These are phyloP conservation scores for Cercophora sp. DNA, from an alignment of 495 filamentous ascomycete genomes.

Conservation along the genomic window DNA sequence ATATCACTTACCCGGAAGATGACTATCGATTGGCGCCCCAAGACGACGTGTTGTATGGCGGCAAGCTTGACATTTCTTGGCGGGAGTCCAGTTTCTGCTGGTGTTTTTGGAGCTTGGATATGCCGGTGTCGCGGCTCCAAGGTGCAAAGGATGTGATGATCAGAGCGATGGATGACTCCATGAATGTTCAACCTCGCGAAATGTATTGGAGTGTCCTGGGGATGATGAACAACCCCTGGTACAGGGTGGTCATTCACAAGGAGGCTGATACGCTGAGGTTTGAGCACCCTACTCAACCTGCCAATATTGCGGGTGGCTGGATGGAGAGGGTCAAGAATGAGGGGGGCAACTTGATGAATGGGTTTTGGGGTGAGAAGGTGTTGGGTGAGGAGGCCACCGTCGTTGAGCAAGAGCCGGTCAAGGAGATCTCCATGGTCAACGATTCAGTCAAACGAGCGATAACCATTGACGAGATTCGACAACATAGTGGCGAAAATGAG, in stretches of 20 bases:
- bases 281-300: slow-evolving; percentile 87
- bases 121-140: slow-evolving; percentile 59
- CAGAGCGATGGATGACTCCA: slow-evolving; percentile 85
- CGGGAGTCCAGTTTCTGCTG: slow-evolving; percentile 84
- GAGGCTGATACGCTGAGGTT: slow-evolving; percentile 68
- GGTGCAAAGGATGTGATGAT: slow-evolving; percentile 72
- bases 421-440: slow-evolving; percentile 79
- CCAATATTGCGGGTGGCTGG: slow-evolving; percentile 78
- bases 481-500: slow-evolving; percentile 59
- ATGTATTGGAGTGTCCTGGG: slow-evolving; percentile 97
- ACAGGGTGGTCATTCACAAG: slow-evolving; percentile 71
- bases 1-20: slow-evolving; percentile 84
- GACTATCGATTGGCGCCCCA: slow-evolving; percentile 65
- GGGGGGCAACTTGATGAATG: slow-evolving; percentile 76
- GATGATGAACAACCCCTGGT: slow-evolving; percentile 99
- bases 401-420: slow-evolving; percentile 38
- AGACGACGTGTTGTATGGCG: slow-evolving; percentile 67
- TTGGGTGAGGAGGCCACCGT: slow-evolving; percentile 50
- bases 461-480: slow-evolving; percentile 66
- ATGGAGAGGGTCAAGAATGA: slow-evolving; percentile 92
- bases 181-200: slow-evolving; percentile 83
- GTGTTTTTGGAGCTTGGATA: slow-evolving; percentile 87
- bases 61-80: slow-evolving; percentile 75
- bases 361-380: slow-evolving; percentile 79
- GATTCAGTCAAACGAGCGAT: slow-evolving; percentile 60